phyloP scores from a whole-genome alignment of 495 filamentous ascomycete species.

The Aspergillus kassunensis region DNA sequence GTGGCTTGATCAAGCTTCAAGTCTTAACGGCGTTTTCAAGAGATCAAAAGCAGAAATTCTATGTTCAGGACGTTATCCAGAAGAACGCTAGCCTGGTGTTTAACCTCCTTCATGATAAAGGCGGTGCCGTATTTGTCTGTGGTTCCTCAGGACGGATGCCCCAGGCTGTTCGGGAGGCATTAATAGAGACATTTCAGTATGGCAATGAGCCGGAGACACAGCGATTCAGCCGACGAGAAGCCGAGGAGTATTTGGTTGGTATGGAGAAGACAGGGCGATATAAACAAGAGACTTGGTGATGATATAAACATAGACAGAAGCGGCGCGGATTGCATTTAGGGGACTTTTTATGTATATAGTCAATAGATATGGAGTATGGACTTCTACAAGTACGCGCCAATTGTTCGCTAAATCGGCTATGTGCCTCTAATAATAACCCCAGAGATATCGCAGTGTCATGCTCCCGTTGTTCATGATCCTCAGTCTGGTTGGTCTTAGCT shows the following conservation, averaged over 20 bases:
- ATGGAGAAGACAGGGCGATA: slow-evolving; percentile 71
- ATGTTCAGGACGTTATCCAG: slow-evolving; percentile 83
- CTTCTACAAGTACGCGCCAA: too few species aligned
- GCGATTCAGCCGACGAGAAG: slow-evolving; percentile 39
- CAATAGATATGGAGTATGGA: too few species aligned
- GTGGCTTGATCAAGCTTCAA: slow-evolving; percentile 36
- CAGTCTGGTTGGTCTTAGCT: too few species aligned
- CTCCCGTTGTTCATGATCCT: too few species aligned
- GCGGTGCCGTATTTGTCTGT: slow-evolving; percentile 70
- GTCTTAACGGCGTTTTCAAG: slow-evolving; percentile 83
- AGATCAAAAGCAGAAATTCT: slow-evolving; percentile 69
- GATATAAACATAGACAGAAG: not conserved
- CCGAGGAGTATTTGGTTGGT: slow-evolving; percentile 52
- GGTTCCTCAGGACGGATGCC: slow-evolving; percentile 87
- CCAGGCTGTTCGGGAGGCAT: slow-evolving; percentile 73
- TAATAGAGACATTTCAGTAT: slow-evolving; percentile 64
- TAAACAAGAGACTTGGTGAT: slow-evolving; percentile 77
- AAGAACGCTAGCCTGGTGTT: slow-evolving; percentile 56
- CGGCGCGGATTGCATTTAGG: not conserved
- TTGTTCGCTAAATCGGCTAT: too few species aligned
- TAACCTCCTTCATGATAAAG: slow-evolving; percentile 47
- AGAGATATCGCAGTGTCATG: too few species aligned
- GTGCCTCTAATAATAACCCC: too few species aligned
- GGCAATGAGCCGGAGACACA: slow-evolving; percentile 16
- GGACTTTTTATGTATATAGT: not conserved